Conservation (phyloP, 2,329 filamentous ascomycete species). For the Fusarium multiceps region DNA sequence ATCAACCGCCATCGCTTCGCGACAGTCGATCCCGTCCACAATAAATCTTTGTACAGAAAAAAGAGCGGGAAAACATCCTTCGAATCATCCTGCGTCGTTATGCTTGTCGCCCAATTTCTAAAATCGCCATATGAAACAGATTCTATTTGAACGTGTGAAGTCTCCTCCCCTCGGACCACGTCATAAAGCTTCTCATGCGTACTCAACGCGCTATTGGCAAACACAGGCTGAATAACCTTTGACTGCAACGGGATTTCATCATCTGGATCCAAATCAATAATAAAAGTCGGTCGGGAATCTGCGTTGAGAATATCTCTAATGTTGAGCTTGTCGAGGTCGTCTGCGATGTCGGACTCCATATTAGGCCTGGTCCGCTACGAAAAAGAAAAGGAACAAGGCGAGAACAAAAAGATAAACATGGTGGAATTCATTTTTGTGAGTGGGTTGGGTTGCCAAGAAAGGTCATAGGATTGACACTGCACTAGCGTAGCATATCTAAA, state of each 20-base stretch:
- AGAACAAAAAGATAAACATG: not conserved
- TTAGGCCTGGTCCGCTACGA: not conserved
- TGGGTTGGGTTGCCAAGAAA: slow-evolving; percentile 14
- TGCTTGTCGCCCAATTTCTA: slow-evolving; percentile 54
- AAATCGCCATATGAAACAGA: slow-evolving; percentile 50
- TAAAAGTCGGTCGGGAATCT: slow-evolving; percentile 53
- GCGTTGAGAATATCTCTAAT: slow-evolving; percentile 60
- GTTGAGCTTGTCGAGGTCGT: slow-evolving; percentile 47
- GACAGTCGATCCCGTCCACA: slow-evolving; percentile 55
- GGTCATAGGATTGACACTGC: slow-evolving; percentile 4
- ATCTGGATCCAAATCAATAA: slow-evolving; percentile 54
- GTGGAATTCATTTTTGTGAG: slow-evolving; percentile 4
- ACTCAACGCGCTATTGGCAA: slow-evolving; percentile 51
- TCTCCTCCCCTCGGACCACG: slow-evolving; percentile 38
- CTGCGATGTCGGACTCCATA: slow-evolving; percentile 26
- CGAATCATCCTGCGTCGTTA: slow-evolving; percentile 57
- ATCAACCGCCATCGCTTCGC: slow-evolving; percentile 54
- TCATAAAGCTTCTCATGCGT: slow-evolving; percentile 51
- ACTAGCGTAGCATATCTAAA: not conserved
- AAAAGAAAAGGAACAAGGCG: not conserved
- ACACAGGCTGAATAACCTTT: slow-evolving; percentile 49
- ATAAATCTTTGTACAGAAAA: slow-evolving; percentile 50
- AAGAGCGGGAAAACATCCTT: slow-evolving; percentile 58
- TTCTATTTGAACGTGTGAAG: not conserved
- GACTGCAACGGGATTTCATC: slow-evolving; percentile 30